phyloP scores from a whole-genome alignment of 192 early-diverging fungal genomes.

The Geranomyces michiganensis region DNA sequence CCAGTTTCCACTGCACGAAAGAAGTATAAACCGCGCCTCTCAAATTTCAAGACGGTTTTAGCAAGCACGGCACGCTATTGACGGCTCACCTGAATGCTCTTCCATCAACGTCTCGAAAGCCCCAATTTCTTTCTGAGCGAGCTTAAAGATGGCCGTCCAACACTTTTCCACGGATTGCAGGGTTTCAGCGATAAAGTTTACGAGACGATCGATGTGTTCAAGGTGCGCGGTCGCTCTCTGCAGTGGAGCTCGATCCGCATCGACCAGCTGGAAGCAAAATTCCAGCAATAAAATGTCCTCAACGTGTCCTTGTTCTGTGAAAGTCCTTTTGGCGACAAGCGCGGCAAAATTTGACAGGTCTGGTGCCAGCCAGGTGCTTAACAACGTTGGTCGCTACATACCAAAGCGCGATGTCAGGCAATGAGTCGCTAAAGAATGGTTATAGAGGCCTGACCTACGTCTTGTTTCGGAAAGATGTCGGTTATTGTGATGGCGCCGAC shows the following conservation, averaged over 20 bases:
- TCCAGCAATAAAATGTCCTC: not conserved
- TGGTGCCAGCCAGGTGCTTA: not conserved
- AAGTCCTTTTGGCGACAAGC: not conserved
- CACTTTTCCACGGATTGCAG: not conserved
- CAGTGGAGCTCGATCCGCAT: conserved; percentile 1
- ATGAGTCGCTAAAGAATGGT: too few species aligned
- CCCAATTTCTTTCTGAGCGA: not conserved
- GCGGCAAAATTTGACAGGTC: not conserved
- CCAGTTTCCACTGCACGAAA: not conserved
- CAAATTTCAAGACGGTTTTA: not conserved
- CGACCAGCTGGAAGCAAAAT: not conserved
- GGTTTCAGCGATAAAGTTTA: not conserved
- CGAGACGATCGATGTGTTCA: conserved; percentile 2
- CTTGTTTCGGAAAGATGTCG: too few species aligned
- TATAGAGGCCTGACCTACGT: too few species aligned
- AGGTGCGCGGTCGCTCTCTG: not conserved
- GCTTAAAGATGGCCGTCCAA: not conserved
- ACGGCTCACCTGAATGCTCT: conserved; percentile 16
- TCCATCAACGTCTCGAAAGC: conserved; percentile 17
- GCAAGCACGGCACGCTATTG: too few species aligned
- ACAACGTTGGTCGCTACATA: too few species aligned
- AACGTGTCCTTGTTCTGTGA: not conserved
- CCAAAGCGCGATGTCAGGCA: too few species aligned
- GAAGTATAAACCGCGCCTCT: not conserved
- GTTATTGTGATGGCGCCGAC: too few species aligned